These are phyloP conservation scores for Selaginella moellendorffii DNA, from an alignment of 75 land plant species.

Conservation along the genomic window DNA sequence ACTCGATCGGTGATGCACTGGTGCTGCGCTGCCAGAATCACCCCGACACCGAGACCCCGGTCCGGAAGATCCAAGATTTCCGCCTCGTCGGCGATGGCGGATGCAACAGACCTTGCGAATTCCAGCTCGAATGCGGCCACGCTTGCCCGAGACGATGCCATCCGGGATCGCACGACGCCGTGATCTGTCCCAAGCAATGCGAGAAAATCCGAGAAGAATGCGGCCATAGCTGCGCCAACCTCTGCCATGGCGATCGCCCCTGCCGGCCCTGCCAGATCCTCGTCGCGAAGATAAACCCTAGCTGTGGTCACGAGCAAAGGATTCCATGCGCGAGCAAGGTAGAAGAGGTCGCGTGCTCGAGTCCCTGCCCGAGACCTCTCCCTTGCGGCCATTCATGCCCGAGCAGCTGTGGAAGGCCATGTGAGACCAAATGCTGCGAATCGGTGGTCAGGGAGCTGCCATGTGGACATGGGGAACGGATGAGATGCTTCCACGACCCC, in stretches of 20 bases:
- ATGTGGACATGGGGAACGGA: constrained; percentile 5
- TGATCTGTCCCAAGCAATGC: constrained; percentile 12
- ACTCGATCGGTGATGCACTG: constrained; percentile 8
- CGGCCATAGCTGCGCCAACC: constrained; percentile 11
- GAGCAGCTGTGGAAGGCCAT: constrained; percentile 7
- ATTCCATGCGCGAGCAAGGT: background rate
- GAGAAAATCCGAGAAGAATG: constrained; percentile 7
- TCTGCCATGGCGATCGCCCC: constrained; percentile 11
- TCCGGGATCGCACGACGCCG: constrained; percentile 15
- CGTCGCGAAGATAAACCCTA: constrained; percentile 7
- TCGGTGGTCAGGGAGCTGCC: background rate
- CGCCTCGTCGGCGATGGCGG: constrained; percentile 14
- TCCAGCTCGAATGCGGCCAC: constrained; percentile 20
- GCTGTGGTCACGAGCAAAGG: constrained; percentile 13
- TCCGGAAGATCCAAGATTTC: constrained; percentile 8
- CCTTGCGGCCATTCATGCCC: constrained; percentile 12
- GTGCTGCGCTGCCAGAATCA: constrained; percentile 13
- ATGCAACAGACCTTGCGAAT: constrained; percentile 13
- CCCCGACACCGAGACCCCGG: constrained; percentile 10
- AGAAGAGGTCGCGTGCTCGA: background rate
- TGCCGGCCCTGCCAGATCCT: constrained; percentile 18
- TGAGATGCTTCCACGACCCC: constrained; percentile 15
- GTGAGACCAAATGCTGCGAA: background rate
- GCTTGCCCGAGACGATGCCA: constrained; percentile 19
- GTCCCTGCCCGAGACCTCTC: constrained; percentile 2